Conservation (phyloP, 148 eudicot genomes). For the Amaranthus hypochondriacus region DNA sequence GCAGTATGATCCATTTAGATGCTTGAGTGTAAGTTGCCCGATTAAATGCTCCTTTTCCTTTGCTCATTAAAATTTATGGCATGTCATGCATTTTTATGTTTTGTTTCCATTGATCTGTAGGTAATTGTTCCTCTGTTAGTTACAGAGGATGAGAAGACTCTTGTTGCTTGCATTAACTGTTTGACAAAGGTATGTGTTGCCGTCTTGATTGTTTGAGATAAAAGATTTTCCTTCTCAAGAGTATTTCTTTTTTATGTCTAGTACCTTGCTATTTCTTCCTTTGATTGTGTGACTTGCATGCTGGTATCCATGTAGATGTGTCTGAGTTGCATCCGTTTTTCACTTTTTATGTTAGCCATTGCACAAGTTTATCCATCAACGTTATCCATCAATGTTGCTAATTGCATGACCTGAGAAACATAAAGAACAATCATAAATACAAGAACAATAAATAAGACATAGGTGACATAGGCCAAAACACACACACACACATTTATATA, state of each 20-base stretch:
- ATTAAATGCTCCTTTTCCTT: neutral
- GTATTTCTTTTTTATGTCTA: neutral
- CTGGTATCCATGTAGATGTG: neutral
- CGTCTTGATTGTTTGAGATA: conserved; percentile 1
- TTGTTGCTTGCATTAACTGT: conserved; percentile 81
- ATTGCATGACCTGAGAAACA: no score
- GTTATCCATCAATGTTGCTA: no score
- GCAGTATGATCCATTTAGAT: conserved; percentile 74
- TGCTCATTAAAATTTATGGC: neutral
- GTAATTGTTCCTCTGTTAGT: conserved; percentile 79
- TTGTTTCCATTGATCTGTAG: conserved; percentile 38
- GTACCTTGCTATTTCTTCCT: neutral
- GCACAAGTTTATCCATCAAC: no score
- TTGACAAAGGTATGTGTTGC: conserved; percentile 68
- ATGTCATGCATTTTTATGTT: neutral
- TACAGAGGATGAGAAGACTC: conserved; percentile 88
- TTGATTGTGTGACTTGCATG: neutral
- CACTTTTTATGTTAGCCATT: no score
- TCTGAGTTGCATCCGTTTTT: no score
- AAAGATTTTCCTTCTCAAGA: neutral
- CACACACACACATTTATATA: no score
- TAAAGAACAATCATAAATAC: no score
- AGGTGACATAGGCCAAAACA: no score
- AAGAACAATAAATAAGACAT: no score
- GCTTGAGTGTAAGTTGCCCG: conserved; percentile 60